These are phyloP conservation scores for Colletotrichum sp. DNA, from an alignment of 2,329 filamentous ascomycete species.

Conservation along the genomic window DNA sequence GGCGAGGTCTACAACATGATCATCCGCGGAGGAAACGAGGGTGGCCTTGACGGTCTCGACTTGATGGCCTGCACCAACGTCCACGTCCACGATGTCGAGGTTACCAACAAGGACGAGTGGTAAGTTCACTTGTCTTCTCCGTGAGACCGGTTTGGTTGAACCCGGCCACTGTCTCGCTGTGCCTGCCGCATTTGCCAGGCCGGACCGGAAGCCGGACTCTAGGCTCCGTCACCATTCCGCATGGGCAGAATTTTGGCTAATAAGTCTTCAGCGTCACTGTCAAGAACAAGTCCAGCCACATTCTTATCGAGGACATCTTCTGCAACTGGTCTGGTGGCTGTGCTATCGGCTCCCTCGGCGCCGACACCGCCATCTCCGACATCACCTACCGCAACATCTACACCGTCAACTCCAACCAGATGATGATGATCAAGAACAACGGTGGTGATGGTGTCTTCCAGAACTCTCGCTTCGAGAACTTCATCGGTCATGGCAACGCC, in stretches of 20 bases:
- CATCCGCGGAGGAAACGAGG: slow-evolving; percentile 54
- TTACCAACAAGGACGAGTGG: slow-evolving; percentile 68
- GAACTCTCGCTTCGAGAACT: slow-evolving; percentile 59
- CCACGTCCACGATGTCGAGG: slow-evolving; percentile 64
- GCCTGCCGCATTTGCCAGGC: not conserved
- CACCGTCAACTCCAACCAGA: slow-evolving; percentile 64
- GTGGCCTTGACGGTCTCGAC: slow-evolving; percentile 62
- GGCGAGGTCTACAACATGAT: slow-evolving; percentile 61
- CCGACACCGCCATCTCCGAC: slow-evolving; percentile 53
- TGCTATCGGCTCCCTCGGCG: slow-evolving; percentile 60
- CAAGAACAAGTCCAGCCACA: slow-evolving; percentile 51
- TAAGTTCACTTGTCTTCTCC: slow-evolving; percentile 47
- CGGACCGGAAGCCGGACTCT: not conserved
- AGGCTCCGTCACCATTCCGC: not conserved
- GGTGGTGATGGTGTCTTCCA: slow-evolving; percentile 59
- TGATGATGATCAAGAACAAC: slow-evolving; percentile 68
- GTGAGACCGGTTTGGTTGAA: not conserved
- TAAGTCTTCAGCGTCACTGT: not conserved
- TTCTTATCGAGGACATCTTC: slow-evolving; percentile 64
- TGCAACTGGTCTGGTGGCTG: slow-evolving; percentile 68
- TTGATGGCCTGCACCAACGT: slow-evolving; percentile 56
- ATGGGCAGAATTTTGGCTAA: not conserved
- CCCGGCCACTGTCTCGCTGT: not conserved
- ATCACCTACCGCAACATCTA: slow-evolving; percentile 63
- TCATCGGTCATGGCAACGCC: slow-evolving; percentile 64